Conservation (phyloP, 176 grass and related monocot species). For the Thalia dealbata region DNA sequence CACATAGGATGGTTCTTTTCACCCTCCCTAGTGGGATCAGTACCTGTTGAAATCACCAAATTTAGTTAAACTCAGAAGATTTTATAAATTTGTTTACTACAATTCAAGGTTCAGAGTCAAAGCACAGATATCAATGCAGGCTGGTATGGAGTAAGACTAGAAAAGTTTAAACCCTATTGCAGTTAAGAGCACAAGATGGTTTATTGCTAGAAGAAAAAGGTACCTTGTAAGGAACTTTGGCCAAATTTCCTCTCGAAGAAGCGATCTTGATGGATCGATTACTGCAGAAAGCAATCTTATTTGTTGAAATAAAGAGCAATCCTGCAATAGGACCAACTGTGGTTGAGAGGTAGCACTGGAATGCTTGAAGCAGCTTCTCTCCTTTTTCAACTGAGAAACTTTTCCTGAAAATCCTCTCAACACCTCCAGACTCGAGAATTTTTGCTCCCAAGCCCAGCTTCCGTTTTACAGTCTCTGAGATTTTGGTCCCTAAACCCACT, state of each 20-base stretch:
- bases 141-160: neutral
- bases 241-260: conserved; percentile 10
- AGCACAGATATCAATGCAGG: too few relatives aligned
- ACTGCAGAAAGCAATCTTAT: conserved; percentile 18
- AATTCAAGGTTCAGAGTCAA: too few relatives aligned
- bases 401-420: conserved; percentile 17
- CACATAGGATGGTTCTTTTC: neutral
- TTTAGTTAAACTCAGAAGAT: neutral
- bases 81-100: too few relatives aligned
- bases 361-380: conserved; percentile 13
- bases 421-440: conserved; percentile 12
- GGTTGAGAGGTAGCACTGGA: conserved; percentile 22
- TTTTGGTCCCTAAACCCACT: conserved; percentile 17
- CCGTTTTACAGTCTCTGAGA: conserved; percentile 12
- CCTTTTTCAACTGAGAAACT: conserved; percentile 18
- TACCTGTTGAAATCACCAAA: neutral
- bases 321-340: conserved; percentile 12
- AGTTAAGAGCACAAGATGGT: neutral
- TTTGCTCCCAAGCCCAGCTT: conserved; percentile 16
- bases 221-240: conserved; percentile 21
- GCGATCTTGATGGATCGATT: conserved; percentile 2
- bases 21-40: conserved; percentile 8
- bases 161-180: neutral
- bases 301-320: conserved; percentile 14
- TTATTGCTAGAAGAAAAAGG: neutral